A percentile compares a stretch with the other conserved stretches of the same genome.
Conservation (phyloP, 305 asterid genomes). For the Rubia occidens region DNA sequence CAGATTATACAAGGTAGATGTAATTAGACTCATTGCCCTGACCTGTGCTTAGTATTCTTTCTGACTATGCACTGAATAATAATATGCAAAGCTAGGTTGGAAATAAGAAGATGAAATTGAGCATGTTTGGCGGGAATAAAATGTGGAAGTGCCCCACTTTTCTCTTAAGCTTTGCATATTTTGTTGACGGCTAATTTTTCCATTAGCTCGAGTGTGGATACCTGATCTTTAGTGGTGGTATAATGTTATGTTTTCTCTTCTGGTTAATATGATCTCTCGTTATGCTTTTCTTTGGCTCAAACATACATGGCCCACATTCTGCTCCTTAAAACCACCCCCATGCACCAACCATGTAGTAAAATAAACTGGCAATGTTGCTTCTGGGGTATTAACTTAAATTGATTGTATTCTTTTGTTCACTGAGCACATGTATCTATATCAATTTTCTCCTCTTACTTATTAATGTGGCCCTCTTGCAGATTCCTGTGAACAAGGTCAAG, state of each 20-base stretch:
- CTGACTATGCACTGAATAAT: neutral
- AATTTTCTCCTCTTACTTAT: constrained; percentile 4
- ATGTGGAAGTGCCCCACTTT: too few species aligned
- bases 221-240: neutral
- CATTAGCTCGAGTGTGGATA: neutral
- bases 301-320: neutral
- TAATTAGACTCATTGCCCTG: neutral
- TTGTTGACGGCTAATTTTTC: neutral
- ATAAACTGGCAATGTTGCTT: neutral
- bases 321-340: neutral
- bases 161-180: neutral
- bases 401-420: neutral
- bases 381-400: neutral
- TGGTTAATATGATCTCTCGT: neutral
- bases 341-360: neutral
- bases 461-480: constrained; percentile 37
- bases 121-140: neutral
- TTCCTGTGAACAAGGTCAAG: constrained; percentile 84
- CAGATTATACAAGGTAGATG: neutral
- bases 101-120: constrained; percentile 1
- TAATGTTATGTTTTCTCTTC: neutral
- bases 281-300: neutral
- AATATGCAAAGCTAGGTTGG: neutral
- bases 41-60: neutral
- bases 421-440: neutral